Evolutionary conservation across 805 yeast genomes (phyloP).

Genomic region (Peterozyma xylosa): DNA sequence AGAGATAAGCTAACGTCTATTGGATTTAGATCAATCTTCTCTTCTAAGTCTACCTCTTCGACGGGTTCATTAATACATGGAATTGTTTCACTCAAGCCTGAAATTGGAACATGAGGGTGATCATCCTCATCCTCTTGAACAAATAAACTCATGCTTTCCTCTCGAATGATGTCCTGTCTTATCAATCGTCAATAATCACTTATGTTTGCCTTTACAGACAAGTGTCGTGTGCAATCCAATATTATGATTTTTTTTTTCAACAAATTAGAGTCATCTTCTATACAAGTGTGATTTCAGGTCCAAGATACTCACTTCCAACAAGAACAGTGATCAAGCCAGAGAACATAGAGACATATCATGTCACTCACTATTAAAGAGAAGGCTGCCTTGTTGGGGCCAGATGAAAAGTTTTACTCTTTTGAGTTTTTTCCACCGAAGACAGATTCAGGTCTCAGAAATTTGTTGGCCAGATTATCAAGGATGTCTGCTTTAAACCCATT

Average conservation of each 20-base stretch:
- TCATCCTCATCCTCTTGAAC: slow-evolving; percentile 3
- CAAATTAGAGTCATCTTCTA: no score
- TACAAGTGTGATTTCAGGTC: no score
- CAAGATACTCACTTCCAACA: no score
- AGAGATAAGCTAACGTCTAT: slow-evolving; percentile 47
- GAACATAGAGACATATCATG: neutral
- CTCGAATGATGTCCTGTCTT: neutral
- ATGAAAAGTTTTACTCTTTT: slow-evolving; percentile 67
- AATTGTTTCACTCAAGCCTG: no score
- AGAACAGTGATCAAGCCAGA: no score
- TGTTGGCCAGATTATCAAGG: slow-evolving; percentile 80
- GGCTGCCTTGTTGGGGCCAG: slow-evolving; percentile 37
- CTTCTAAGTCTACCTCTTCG: neutral
- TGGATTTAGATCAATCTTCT: slow-evolving; percentile 13
- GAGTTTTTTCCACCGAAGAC: slow-evolving; percentile 99
- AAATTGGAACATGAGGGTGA: no score
- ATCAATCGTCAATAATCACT: neutral
- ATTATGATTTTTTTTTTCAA: no score
- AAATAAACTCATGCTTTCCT: slow-evolving; percentile 2
- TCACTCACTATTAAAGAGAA: slow-evolving; percentile 39
- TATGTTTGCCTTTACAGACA: no score
- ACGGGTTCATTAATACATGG: neutral
- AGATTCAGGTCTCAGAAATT: slow-evolving; percentile 73
- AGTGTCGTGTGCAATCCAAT: no score
- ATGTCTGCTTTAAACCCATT: slow-evolving; percentile 84